Base-by-base conservation (phyloP, 192 early-diverging fungal species). In the Dimargaris cristalligena region DNA sequence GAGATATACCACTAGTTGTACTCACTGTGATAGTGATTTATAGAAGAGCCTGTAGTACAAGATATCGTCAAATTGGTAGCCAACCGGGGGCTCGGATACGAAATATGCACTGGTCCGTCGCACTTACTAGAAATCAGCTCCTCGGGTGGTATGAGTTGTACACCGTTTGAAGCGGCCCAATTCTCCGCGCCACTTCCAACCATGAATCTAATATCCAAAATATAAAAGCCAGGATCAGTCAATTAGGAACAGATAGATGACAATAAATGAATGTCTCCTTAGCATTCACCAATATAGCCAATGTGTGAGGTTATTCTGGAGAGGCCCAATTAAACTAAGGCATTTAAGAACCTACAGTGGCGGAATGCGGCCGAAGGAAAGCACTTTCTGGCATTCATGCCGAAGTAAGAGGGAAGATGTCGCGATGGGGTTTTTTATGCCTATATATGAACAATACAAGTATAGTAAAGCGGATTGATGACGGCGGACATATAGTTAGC, bases 391-490 rank as follows among this genome's bases (percentile, higher is more conserved):
- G 16, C 44, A 46, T 14, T 59, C 50, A 22, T 69, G 67, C n/a
- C 77, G 38, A 4, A 85, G 47, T 23, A 87, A 62, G 3, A 66
- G 61, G 38, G 77, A 62, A 0, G 79, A 74, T 0, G 71, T 71
- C 20, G 66, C 59, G 18, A 92, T 85, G 3, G 89, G 85, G 32
- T 87, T 83, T 33, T 73, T 73, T 35, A 89, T 64, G 23, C 73
- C 82, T 72, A 60, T 26, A 60, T 50, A n/a, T 34, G 1, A 35
- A 18, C n/a, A 23, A 28, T 18, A 50, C 62, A 32, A 52, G 20
- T 23, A 1, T 3, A 52, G 33, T 9, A 26, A 33, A 34, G 16
- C 29, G 33, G 32, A 62, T 34, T 25, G 30, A 29, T 33, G 29
- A 2, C 66, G 20, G 44, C 55, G 45, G 20, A 18, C 4, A 1